A percentile compares a stretch with the other conserved stretches of the same genome.
Evolutionary conservation across 768 basidiomycete species (phyloP).

Genomic region (Panaeolus papilionaceus): DNA sequence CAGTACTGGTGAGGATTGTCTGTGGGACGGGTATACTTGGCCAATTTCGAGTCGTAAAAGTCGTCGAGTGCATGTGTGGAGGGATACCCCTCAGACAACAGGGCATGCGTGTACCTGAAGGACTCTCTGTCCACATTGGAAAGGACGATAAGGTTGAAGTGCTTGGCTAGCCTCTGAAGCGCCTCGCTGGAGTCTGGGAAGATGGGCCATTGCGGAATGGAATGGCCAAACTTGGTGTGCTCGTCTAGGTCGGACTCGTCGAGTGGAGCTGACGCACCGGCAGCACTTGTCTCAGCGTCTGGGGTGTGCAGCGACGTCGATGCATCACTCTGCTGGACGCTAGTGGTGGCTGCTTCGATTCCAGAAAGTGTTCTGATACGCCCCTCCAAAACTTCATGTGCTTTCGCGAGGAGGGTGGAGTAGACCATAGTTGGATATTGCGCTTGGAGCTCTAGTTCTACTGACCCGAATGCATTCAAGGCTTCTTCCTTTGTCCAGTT

Average conservation of each 20-base stretch:
- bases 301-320: slow-evolving; percentile 18
- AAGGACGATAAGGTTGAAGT: slow-evolving; percentile 74
- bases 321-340: slow-evolving; percentile 26
- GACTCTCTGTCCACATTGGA: slow-evolving; percentile 77
- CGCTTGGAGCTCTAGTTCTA: slow-evolving; percentile 63
- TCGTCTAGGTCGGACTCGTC: slow-evolving; percentile 25
- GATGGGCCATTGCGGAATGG: slow-evolving; percentile 65
- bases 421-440: slow-evolving; percentile 67
- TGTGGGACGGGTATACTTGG: slow-evolving; percentile 39
- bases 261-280: slow-evolving; percentile 16
- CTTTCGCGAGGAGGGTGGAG: slow-evolving; percentile 61
- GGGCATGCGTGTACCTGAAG: slow-evolving; percentile 63
- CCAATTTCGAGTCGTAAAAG: slow-evolving; percentile 26
- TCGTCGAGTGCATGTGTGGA: slow-evolving; percentile 21
- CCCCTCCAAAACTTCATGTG: slow-evolving; percentile 43
- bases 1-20: slow-evolving; percentile 44
- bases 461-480: slow-evolving; percentile 53
- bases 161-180: slow-evolving; percentile 60
- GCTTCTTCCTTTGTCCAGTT: slow-evolving; percentile 58
- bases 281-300: slow-evolving; percentile 27
- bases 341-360: slow-evolving; percentile 16
- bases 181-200: slow-evolving; percentile 73
- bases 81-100: slow-evolving; percentile 51
- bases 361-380: slow-evolving; percentile 41
- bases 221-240: slow-evolving; percentile 61